phyloP scores from a whole-genome alignment of 257 asterid genomes.

The Lantana camara region DNA sequence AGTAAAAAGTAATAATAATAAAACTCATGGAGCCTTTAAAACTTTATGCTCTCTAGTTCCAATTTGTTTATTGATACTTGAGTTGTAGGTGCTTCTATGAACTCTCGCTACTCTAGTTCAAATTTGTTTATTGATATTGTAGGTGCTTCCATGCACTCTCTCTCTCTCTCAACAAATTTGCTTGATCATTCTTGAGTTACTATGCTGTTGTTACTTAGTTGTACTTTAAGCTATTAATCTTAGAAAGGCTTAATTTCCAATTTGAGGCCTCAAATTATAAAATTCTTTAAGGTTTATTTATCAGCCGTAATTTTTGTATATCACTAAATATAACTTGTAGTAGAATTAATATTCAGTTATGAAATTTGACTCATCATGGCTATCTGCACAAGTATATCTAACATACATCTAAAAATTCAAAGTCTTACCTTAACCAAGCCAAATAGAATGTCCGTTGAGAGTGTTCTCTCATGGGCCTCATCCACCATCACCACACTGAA shows the following conservation, averaged over 20 bases:
- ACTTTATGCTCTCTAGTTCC: not conserved
- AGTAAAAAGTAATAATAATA: not conserved
- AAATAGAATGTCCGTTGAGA: constrained; percentile 88
- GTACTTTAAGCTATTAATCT: not conserved
- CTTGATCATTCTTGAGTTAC: not conserved
- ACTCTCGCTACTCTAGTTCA: not conserved
- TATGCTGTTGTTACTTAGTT: not conserved
- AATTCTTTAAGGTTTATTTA: constrained; percentile 9
- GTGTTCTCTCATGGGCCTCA: constrained; percentile 96
- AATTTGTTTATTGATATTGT: not conserved
- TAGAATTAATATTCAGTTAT: constrained; percentile 8
- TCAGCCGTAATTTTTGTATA: not conserved
- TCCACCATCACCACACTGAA: constrained; percentile 94
- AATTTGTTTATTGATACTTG: not conserved
- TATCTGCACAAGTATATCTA: constrained; percentile 21
- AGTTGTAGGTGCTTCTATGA: constrained; percentile 4
- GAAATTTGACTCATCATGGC: constrained; percentile 1
- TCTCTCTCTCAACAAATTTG: not conserved
- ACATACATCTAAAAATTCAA: constrained; percentile 11
- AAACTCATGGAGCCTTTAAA: not conserved
- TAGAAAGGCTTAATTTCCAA: not conserved
- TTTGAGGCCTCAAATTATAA: not conserved
- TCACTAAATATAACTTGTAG: not conserved
- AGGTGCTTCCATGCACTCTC: not conserved
- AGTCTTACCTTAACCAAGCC: constrained; percentile 81